Base-by-base conservation (phyloP, 805 yeast genomes). In the Wickerhamiella allomyrinae region DNA sequence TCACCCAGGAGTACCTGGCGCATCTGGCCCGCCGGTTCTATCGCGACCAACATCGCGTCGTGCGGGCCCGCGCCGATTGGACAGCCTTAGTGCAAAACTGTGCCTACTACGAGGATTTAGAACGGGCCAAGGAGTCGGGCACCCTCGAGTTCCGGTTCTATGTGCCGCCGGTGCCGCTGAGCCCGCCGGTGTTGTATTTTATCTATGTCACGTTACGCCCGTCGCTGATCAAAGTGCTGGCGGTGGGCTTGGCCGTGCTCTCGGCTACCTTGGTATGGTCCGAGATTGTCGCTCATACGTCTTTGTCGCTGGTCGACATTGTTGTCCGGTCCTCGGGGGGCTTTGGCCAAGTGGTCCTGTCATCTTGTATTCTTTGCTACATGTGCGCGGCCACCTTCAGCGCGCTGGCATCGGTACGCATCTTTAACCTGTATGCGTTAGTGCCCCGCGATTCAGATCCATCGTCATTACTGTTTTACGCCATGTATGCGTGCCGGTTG, bases 401-500 rank as follows among this genome's bases (percentile, higher is more conserved):
- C 23, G 75, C 87, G 20, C 66, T 84, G 40, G 72, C 87, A 3
- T 69, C 73, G 37, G 68, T 83, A 45, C 74, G 77, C 46, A 62
- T 84, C 5, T 84, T 84, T 66, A 78, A 79, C 55, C 69, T 79
- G 57, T 84, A 82, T 56, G 86, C 80, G 46, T 67, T 84, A 44
- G 85, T 80, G 11, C 75, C 78, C 15, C 70, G 69, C 47, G 70
- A 76, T 41, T 77, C 89, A 0, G 89, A 79, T 55, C 79, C 83
- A 0, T 79, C 82, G 0, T 76, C 84, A 13, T 70, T 80, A 19
- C 68, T 83, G 25, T 84, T 83, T 56, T 84, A 81, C 57, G 75
- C 86, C 17, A 79, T 81, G 52, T 83, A 84, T 52, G 76, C 83
- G 15, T 79, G 87, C 40, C 74, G 94, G 48, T 64, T 84, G 56